Percentiles rank a stretch among this genome's conserved stretches.
Evolutionary conservation across 2,329 filamentous ascomycete species (phyloP).

Genomic region (Cladosporium sp.): DNA sequence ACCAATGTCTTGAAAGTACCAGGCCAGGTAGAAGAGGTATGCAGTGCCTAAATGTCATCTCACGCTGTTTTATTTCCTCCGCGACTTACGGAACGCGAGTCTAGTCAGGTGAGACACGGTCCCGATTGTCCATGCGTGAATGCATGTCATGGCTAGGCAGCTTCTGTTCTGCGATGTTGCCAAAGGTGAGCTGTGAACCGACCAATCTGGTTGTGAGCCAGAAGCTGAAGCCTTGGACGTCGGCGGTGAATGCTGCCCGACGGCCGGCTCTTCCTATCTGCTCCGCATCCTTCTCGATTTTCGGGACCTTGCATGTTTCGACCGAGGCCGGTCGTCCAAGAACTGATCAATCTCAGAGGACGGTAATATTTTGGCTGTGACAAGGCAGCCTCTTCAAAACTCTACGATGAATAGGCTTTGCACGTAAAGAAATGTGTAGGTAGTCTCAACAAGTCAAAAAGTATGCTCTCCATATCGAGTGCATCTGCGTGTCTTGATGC

Average conservation of each 20-base stretch:
- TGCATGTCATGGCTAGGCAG: background rate
- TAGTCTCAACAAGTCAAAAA: no score
- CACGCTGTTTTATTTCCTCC: background rate
- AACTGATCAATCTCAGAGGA: no score
- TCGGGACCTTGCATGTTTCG: no score
- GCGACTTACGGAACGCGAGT: background rate
- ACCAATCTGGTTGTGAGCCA: background rate
- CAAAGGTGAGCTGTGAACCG: background rate
- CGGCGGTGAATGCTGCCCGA: slow-evolving; percentile 2
- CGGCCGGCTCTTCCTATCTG: background rate
- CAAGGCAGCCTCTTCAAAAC: no score
- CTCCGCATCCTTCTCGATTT: no score
- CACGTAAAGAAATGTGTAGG: no score
- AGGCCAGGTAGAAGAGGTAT: background rate
- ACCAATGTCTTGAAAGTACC: background rate
- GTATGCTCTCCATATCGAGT: no score
- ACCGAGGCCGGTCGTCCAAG: no score
- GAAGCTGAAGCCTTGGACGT: background rate
- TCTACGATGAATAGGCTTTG: no score
- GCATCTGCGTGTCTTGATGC: no score
- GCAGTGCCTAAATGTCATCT: background rate
- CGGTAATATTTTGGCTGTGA: no score
- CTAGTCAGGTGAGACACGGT: background rate
- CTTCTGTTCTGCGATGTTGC: background rate
- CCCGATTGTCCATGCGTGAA: background rate